These are phyloP conservation scores for Cryomyces minteri DNA, from an alignment of 495 filamentous ascomycete species.

Conservation along the genomic window DNA sequence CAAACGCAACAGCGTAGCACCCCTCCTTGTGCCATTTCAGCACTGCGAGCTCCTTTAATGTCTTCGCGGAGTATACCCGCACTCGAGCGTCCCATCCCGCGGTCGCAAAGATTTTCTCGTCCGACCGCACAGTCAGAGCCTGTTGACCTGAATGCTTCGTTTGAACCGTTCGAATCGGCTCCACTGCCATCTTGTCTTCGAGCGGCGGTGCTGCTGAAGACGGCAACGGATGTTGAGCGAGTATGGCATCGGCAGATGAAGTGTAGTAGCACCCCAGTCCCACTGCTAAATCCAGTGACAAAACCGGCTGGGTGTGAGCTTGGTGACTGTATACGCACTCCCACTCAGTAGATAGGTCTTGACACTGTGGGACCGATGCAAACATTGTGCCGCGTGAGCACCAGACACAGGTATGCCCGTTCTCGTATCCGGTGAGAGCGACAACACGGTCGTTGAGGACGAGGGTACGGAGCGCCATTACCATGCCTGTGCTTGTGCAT, in stretches of 20 bases:
- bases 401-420: constrained; percentile 31
- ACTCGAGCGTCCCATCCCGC: constrained; percentile 81
- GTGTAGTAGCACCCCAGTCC: constrained; percentile 47
- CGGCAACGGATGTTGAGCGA: constrained; percentile 34
- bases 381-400: too few relatives aligned
- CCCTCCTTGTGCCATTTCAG: constrained; percentile 91
- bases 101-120: constrained; percentile 72
- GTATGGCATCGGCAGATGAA: constrained; percentile 59
- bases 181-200: constrained; percentile 21
- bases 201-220: constrained; percentile 19
- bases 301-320: constrained; percentile 65
- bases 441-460: constrained; percentile 18
- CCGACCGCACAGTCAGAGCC: constrained; percentile 52
- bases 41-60: constrained; percentile 78
- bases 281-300: constrained; percentile 55
- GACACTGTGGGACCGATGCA: too few relatives aligned
- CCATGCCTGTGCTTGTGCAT: constrained; percentile 58
- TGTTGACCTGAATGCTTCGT: constrained; percentile 90
- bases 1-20: constrained; percentile 74
- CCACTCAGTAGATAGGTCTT: constrained; percentile 25
- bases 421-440: constrained; percentile 70
- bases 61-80: constrained; percentile 63
- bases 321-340: constrained; percentile 43
- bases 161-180: constrained; percentile 37
- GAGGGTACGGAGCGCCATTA: constrained; percentile 64